These are phyloP conservation scores for Cladophialophora exuberans DNA, from an alignment of 2,329 filamentous ascomycete genomes.

Conservation along the genomic window DNA sequence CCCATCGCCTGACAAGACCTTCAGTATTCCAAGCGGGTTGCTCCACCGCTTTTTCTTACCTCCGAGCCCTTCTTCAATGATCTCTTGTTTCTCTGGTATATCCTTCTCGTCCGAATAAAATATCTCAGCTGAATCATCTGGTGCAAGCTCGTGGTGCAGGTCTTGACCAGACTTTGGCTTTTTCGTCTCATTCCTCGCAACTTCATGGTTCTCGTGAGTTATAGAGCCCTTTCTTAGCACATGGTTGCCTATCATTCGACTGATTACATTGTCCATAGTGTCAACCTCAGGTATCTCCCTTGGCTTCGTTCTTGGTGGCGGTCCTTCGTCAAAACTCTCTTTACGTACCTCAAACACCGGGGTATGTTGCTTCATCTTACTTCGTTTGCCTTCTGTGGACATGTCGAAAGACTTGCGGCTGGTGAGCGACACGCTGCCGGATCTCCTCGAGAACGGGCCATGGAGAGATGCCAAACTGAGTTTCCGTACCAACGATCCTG, in stretches of 20 bases:
- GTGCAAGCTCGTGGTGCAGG: slow-evolving; percentile 10
- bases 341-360: slow-evolving; percentile 30
- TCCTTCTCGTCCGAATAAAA: slow-evolving; percentile 25
- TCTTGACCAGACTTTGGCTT: slow-evolving; percentile 12
- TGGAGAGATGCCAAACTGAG: slow-evolving; percentile 81
- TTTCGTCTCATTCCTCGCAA: slow-evolving; percentile 8
- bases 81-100: slow-evolving; percentile 16
- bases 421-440: slow-evolving; percentile 57
- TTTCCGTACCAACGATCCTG: slow-evolving; percentile 84
- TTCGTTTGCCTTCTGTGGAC: slow-evolving; percentile 21
- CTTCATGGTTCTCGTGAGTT: slow-evolving; percentile 5
- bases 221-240: slow-evolving; percentile 15
- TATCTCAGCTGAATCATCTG: slow-evolving; percentile 30
- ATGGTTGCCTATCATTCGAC: slow-evolving; percentile 32
- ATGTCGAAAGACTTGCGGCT: slow-evolving; percentile 32
- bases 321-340: slow-evolving; percentile 26
- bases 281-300: slow-evolving; percentile 31
- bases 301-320: slow-evolving; percentile 17
- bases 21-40: slow-evolving; percentile 34
- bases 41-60: slow-evolving; percentile 34
- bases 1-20: slow-evolving; percentile 32
- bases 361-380: slow-evolving; percentile 19
- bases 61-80: slow-evolving; percentile 19
- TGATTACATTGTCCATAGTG: slow-evolving; percentile 32
- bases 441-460: slow-evolving; percentile 73